phyloP scores from a whole-genome alignment of 2,329 filamentous ascomycete genomes.

The Gremmenia infestans region DNA sequence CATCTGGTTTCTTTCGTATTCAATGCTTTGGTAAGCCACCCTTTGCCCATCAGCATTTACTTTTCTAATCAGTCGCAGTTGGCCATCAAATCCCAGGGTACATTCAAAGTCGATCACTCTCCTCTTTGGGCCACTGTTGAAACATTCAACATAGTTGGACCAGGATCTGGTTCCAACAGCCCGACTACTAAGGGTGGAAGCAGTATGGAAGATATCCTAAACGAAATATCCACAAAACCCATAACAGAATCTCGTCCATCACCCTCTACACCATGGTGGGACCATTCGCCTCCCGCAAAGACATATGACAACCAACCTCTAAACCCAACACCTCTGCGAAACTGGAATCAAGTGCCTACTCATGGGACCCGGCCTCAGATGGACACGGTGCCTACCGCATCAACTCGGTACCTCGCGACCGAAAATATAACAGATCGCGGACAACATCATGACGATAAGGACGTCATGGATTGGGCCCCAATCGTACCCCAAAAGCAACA shows the following conservation, averaged over 20 bases:
- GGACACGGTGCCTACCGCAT: slow-evolving; percentile 8
- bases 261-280: slow-evolving; percentile 5
- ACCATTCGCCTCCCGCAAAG: neutral
- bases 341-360: neutral
- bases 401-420: slow-evolving; percentile 9
- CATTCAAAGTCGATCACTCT: slow-evolving; percentile 34
- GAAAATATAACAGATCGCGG: neutral
- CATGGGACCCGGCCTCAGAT: neutral
- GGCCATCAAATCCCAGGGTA: slow-evolving; percentile 12
- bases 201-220: slow-evolving; percentile 44
- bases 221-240: slow-evolving; percentile 38
- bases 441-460: neutral
- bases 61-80: slow-evolving; percentile 18
- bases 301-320: neutral
- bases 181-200: slow-evolving; percentile 31
- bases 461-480: slow-evolving; percentile 68
- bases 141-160: slow-evolving; percentile 19
- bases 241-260: neutral
- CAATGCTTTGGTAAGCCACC: slow-evolving; percentile 46
- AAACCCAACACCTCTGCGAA: neutral
- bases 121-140: slow-evolving; percentile 43
- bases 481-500: slow-evolving; percentile 45
- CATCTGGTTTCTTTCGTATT: slow-evolving; percentile 52
- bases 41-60: neutral
- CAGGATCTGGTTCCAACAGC: slow-evolving; percentile 15